A percentile compares a stretch with the other conserved stretches of the same genome.
phyloP scores from a whole-genome alignment of 345 rosid genomes.

The Corchorus capsularis region DNA sequence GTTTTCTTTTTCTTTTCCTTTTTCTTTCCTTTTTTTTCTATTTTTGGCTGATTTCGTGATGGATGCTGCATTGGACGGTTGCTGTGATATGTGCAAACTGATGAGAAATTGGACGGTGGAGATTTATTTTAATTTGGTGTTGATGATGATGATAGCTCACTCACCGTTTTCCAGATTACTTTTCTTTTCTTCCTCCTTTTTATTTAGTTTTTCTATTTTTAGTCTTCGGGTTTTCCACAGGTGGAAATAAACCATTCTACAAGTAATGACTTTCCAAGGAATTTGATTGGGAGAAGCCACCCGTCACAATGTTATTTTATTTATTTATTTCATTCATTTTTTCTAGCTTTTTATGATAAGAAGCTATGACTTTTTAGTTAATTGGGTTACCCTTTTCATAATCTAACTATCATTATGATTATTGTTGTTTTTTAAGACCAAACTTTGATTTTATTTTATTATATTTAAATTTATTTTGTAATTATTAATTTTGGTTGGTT shows the following conservation, averaged over 20 bases:
- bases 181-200: no score
- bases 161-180: constrained; percentile 25
- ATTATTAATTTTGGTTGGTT: background rate
- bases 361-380: background rate
- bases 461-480: background rate
- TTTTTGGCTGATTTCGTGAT: background rate
- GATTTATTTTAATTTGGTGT: constrained; percentile 24
- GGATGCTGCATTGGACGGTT: constrained; percentile 15
- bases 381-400: background rate
- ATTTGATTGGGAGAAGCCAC: constrained; percentile 6
- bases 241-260: constrained; percentile 17
- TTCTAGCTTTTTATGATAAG: background rate
- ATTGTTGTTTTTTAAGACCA: background rate
- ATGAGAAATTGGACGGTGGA: constrained; percentile 22
- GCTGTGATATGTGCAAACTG: constrained; percentile 9
- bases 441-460: background rate
- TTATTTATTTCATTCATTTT: background rate
- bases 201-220: background rate
- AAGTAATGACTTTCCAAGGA: constrained; percentile 5
- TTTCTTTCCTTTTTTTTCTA: background rate
- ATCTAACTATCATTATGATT: background rate
- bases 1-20: background rate
- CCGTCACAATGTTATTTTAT: background rate
- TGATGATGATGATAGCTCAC: constrained; percentile 32
- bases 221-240: background rate